These are phyloP conservation scores for Yamadazyma oceani DNA, from an alignment of 1,139 yeast genomes.

Conservation along the genomic window DNA sequence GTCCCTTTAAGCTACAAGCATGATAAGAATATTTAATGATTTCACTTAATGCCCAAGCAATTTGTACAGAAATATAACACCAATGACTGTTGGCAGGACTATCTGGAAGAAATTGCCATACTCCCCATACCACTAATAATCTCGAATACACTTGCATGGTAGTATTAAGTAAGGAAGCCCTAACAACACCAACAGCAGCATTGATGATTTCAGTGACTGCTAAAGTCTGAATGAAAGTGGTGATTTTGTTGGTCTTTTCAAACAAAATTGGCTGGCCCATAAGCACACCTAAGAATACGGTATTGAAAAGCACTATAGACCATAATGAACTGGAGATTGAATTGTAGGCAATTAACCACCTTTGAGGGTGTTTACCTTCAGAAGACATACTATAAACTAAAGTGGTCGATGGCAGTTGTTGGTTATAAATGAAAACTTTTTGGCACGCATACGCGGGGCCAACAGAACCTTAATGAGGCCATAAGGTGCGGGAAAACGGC, in stretches of 20 bases:
- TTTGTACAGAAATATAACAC: conserved; percentile 63
- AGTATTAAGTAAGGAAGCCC: conserved; percentile 83
- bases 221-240: conserved; percentile 73
- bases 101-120: conserved; percentile 70
- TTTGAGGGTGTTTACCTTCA: conserved; percentile 25
- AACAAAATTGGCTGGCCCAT: conserved; percentile 63
- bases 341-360: conserved; percentile 46
- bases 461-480: too few relatives aligned
- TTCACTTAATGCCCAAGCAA: conserved; percentile 93
- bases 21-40: conserved; percentile 84
- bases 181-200: conserved; percentile 73
- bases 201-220: conserved; percentile 84
- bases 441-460: too few relatives aligned
- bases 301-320: conserved; percentile 44
- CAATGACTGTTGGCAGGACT: conserved; percentile 62
- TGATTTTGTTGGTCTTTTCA: conserved; percentile 55
- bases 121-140: conserved; percentile 78
- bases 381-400: conserved; percentile 14
- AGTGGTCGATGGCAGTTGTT: too few relatives aligned
- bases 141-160: conserved; percentile 85
- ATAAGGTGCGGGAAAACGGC: too few relatives aligned
- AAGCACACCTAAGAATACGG: conserved; percentile 32
- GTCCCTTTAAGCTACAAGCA: conserved; percentile 60
- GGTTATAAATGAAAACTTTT: conserved; percentile 3
- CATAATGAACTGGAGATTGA: conserved; percentile 47